phyloP scores from a whole-genome alignment of 192 early-diverging fungal genomes.

The Mortierella claussenii region DNA sequence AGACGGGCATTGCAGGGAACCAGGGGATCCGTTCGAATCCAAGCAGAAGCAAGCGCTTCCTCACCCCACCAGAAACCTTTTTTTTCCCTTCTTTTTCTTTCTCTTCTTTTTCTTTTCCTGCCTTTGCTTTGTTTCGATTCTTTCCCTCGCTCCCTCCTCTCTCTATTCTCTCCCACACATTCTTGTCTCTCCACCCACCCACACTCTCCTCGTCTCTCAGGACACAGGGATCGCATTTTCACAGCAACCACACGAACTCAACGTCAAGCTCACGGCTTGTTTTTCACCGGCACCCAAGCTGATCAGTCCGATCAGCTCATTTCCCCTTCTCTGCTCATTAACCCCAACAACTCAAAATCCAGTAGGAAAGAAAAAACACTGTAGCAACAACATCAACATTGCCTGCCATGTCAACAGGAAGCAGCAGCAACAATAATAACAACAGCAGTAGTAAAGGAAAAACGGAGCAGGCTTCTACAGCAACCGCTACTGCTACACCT shows the following conservation, averaged over 20 bases:
- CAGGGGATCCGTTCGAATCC: too few species aligned
- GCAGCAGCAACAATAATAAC: constrained; percentile 1
- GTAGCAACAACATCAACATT: background rate
- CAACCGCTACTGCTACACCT: background rate
- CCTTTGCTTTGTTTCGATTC: background rate
- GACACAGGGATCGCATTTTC: background rate
- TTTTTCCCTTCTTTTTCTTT: background rate
- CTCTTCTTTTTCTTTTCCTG: constrained; percentile 1
- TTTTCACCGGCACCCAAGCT: too few species aligned
- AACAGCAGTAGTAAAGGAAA: background rate
- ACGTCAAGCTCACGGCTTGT: too few species aligned
- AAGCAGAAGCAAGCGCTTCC: too few species aligned
- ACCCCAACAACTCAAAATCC: constrained; percentile 1
- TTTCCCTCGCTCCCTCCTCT: background rate
- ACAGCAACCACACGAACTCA: too few species aligned
- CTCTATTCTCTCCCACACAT: background rate
- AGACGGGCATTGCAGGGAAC: too few species aligned
- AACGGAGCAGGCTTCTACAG: background rate
- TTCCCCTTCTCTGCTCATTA: background rate
- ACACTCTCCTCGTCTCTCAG: background rate
- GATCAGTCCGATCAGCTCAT: background rate
- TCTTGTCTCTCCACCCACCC: background rate
- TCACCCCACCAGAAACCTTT: too few species aligned
- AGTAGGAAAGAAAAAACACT: background rate
- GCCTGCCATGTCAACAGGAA: background rate